Conservation (phyloP, 306 rosid genomes). For the Begonia loranthoides region DNA sequence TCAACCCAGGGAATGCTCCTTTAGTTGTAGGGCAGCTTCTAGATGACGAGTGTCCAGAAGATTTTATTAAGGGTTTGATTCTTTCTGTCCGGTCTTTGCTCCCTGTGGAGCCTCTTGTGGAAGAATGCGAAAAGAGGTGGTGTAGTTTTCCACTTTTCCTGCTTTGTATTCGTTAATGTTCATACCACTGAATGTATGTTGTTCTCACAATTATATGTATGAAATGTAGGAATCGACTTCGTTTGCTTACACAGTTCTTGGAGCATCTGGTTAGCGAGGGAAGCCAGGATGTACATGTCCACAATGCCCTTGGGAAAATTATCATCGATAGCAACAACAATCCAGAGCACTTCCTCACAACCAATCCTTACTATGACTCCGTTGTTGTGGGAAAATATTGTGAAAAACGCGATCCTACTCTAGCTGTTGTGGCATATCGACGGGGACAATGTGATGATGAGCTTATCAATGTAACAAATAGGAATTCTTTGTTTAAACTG, state of each 20-base stretch:
- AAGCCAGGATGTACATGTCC: slow-evolving; percentile 99
- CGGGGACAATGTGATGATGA: slow-evolving; percentile 99
- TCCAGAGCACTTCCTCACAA: slow-evolving; percentile 98
- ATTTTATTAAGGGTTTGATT: slow-evolving; percentile 91
- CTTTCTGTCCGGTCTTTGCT: slow-evolving; percentile 96
- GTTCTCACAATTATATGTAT: slow-evolving; percentile 4
- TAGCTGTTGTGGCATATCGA: slow-evolving; percentile 94
- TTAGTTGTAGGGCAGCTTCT: slow-evolving; percentile 95
- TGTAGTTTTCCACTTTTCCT: neutral
- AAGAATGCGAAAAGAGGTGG: slow-evolving; percentile 95
- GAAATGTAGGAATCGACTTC: slow-evolving; percentile 74
- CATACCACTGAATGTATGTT: no score
- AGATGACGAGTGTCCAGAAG: slow-evolving; percentile 99
- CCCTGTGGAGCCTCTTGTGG: slow-evolving; percentile 99
- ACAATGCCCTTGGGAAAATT: slow-evolving; percentile 95
- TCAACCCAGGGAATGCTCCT: slow-evolving; percentile 97
- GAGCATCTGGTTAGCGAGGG: slow-evolving; percentile 99
- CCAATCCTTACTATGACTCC: slow-evolving; percentile 96
- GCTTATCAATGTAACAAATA: slow-evolving; percentile 88
- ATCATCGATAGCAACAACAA: slow-evolving; percentile 97
- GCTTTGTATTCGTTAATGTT: no score
- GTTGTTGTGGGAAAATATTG: slow-evolving; percentile 99
- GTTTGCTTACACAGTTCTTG: slow-evolving; percentile 88
- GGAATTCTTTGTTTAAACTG: slow-evolving; percentile 88
- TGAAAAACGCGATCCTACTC: slow-evolving; percentile 98